Conservation (phyloP, 176 grass and related monocot species). For the Triticum dicoccoides region DNA sequence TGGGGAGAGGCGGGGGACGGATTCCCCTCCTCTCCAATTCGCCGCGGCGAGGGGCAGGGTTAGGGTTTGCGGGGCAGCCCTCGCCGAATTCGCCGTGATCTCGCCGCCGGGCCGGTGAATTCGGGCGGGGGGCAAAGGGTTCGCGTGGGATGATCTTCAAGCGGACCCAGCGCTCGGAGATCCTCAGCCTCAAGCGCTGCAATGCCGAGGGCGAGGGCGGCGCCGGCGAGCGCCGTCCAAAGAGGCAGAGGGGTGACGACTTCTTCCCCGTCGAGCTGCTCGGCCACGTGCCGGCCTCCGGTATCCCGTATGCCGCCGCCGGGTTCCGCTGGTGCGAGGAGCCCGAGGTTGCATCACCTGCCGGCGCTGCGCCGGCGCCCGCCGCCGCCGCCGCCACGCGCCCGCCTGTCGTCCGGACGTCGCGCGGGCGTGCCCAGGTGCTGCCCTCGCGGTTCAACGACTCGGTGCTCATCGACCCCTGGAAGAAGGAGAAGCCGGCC, state of each 20-base stretch:
- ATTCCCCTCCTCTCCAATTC: conserved; percentile 20
- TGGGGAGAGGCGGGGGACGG: not conserved
- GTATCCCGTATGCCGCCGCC: conserved; percentile 57
- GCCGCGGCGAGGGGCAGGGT: conserved; percentile 18
- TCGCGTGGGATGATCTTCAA: conserved; percentile 87
- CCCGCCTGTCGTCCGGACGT: conserved; percentile 77
- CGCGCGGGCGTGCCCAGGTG: conserved; percentile 66
- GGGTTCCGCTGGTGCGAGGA: conserved; percentile 47
- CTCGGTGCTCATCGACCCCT: conserved; percentile 84
- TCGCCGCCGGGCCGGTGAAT: not conserved
- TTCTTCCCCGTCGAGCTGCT: conserved; percentile 89
- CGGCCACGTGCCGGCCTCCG: conserved; percentile 54
- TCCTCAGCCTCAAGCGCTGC: conserved; percentile 70
- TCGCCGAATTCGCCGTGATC: conserved; percentile 31
- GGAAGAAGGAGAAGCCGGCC: conserved; percentile 76
- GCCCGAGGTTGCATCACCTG: conserved; percentile 22
- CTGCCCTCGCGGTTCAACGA: conserved; percentile 87
- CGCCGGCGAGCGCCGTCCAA: conserved; percentile 34
- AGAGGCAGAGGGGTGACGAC: conserved; percentile 61
- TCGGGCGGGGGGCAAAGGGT: conserved; percentile 20
- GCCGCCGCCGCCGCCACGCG: conserved; percentile 10
- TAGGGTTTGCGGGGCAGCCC: conserved; percentile 32
- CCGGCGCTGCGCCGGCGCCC: conserved; percentile 18
- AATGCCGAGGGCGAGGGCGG: conserved; percentile 67
- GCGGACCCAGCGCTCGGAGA: conserved; percentile 68